Evolutionary conservation across 768 basidiomycete genomes (phyloP), one percentile per base, ranked within the genome.

Genomic region (Mrakia blollopis): DNA sequence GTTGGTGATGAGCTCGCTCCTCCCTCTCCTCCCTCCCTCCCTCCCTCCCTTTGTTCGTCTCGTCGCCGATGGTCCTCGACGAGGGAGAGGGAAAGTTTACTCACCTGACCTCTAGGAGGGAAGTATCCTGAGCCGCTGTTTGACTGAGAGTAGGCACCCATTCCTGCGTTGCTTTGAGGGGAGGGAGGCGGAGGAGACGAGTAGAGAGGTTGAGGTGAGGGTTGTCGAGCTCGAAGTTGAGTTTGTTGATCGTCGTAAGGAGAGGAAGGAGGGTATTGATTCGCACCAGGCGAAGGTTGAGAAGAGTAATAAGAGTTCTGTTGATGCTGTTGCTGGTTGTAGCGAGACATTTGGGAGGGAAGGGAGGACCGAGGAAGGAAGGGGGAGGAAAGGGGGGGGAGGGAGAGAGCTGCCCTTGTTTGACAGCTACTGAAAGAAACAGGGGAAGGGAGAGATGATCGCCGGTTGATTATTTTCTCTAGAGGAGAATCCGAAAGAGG

Each of bases 291-390:
- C 57, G 47, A 50, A 50, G 47, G 47, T 50, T 50, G 47, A 50
- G 47, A 50, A 14, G 57, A 57, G 25, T 57, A 57, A n/a, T 57
- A 57, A n/a, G 57, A 28, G 18, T 28, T 57, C 25, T 57, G 25
- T 18, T 57, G 57, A 57, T 25, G 57, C 57, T 57, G 57, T 57
- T 57, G 57, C 57, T 57, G 57, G 57, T 57, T 57, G 57, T n/a
- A 57, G 3, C 57, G 25, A 28, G 57, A 57, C 57, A 57, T 57
- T 25, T 25, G 52, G 52, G 52, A 21, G 14, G 25, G 10, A n/a
- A 16, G 18, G 52, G 57, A 57, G 57, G 28, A 57, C 28, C 25
- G 57, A 28, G 57, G 25, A n/a, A 8, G 10, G n/a, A 13, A 14
- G 28, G n/a, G 57, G 10, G 14, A 7, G 23, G 50, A 16, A 16